Evolutionary conservation across 1,284 basidiomycete species (phyloP).

Genomic region (Naganishia albida): DNA sequence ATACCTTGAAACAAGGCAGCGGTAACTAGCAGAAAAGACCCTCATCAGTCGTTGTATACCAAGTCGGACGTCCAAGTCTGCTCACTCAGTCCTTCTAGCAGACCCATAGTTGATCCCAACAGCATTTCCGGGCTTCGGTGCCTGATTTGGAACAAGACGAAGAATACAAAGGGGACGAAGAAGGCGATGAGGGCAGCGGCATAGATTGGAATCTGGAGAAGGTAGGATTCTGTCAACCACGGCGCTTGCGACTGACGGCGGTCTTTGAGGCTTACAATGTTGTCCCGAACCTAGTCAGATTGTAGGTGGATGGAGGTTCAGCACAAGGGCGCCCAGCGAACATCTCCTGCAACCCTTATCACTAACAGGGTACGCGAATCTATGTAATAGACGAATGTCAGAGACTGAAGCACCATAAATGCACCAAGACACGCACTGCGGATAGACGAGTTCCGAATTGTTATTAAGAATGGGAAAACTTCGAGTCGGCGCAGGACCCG

Average conservation of each 20-base stretch:
- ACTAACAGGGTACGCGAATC: conserved; percentile 38
- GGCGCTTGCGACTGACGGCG: no score
- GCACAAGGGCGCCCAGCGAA: background rate
- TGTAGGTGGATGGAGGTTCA: background rate
- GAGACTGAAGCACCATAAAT: no score
- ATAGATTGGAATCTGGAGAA: conserved; percentile 58
- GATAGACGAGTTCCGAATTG: conserved; percentile 49
- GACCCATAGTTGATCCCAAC: conserved; percentile 60
- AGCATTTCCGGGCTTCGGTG: conserved; percentile 58
- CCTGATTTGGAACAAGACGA: conserved; percentile 56
- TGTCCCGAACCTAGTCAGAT: conserved; percentile 56
- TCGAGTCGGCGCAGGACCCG: conserved; percentile 48
- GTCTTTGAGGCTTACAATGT: conserved; percentile 51
- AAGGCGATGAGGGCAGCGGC: conserved; percentile 61
- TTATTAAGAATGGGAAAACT: conserved; percentile 48
- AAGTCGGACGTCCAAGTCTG: conserved; percentile 42
- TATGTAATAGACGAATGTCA: conserved; percentile 24
- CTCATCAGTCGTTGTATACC: conserved; percentile 1
- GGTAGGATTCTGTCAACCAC: no score
- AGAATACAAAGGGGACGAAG: conserved; percentile 61
- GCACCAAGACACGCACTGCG: conserved; percentile 33
- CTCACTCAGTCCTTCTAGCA: conserved; percentile 58
- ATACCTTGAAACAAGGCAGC: conserved; percentile 20
- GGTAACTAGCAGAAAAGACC: background rate
- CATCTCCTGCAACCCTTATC: background rate